Conservation (phyloP, 306 rosid genomes). For the Begonia peltatifolia region DNA sequence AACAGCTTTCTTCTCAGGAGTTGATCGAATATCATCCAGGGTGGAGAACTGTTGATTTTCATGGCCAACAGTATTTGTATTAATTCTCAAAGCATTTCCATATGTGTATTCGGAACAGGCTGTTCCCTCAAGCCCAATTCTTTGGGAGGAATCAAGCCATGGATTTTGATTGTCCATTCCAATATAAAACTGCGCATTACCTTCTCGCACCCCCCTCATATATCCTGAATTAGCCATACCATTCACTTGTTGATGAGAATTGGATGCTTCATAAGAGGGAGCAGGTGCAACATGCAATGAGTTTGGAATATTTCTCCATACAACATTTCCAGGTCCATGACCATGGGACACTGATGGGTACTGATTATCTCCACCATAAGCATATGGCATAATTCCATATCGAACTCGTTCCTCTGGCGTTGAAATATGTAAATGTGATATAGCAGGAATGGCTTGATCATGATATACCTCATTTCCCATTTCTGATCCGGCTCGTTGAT, state of each 20-base stretch:
- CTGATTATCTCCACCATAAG: constrained; percentile 54
- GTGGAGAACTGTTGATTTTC: constrained; percentile 17
- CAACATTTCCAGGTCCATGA: constrained; percentile 34
- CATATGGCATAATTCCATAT: constrained; percentile 46
- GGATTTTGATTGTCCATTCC: constrained; percentile 49
- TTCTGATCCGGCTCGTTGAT: constrained; percentile 45
- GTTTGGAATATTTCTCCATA: constrained; percentile 54
- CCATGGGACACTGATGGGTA: constrained; percentile 41
- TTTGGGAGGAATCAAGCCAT: constrained; percentile 61
- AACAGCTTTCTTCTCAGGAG: constrained; percentile 16
- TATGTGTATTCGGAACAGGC: constrained; percentile 34
- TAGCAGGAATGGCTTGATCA: constrained; percentile 44
- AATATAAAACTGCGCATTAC: constrained; percentile 45
- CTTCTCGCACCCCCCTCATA: constrained; percentile 35
- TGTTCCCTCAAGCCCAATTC: constrained; percentile 43
- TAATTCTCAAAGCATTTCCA: constrained; percentile 36
- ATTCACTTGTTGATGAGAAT: constrained; percentile 30
- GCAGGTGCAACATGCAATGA: constrained; percentile 27
- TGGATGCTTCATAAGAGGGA: constrained; percentile 45
- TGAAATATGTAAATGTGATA: constrained; percentile 36
- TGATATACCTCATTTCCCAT: constrained; percentile 46
- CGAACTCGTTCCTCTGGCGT: constrained; percentile 46
- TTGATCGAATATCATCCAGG: constrained; percentile 22
- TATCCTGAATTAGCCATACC: constrained; percentile 47
- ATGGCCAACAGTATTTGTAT: constrained; percentile 19